Conservation (phyloP, 108 stramenopile genomes). For the Cyclotella choctawhatcheeana region DNA sequence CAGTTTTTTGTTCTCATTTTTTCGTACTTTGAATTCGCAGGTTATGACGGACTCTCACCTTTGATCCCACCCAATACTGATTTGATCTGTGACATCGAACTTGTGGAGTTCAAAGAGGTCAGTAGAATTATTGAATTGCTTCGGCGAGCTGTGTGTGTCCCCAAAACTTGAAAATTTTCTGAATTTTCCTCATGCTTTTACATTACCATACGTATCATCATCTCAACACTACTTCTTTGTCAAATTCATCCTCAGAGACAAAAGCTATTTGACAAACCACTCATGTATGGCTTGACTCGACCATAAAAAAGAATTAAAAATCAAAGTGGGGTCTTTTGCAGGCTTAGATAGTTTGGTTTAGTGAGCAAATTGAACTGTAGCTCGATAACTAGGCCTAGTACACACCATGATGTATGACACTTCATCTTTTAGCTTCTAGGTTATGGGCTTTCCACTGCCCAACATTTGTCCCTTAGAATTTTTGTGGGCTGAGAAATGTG, state of each 20-base stretch:
- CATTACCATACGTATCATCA: not conserved
- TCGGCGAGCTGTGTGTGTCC: not conserved
- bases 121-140: not conserved
- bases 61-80: slow-evolving; percentile 13
- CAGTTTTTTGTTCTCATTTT: not conserved
- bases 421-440: too few relatives aligned
- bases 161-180: too few relatives aligned
- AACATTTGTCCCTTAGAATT: too few relatives aligned
- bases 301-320: not conserved
- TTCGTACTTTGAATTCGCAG: not conserved
- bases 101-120: slow-evolving; percentile 16
- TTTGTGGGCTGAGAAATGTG: too few relatives aligned
- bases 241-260: not conserved
- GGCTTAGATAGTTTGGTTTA: not conserved
- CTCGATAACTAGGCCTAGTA: too few relatives aligned
- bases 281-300: not conserved
- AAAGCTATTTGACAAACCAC: slow-evolving; percentile 8
- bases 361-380: too few relatives aligned
- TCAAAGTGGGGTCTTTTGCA: too few relatives aligned
- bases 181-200: not conserved
- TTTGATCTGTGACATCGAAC: slow-evolving; percentile 23
- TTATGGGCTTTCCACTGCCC: too few relatives aligned
- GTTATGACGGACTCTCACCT: slow-evolving; percentile 10
- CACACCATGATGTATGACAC: too few relatives aligned
- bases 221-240: not conserved